These are phyloP conservation scores for Lobosporangium transversale DNA, from an alignment of 192 early-diverging fungal genomes.

Conservation along the genomic window DNA sequence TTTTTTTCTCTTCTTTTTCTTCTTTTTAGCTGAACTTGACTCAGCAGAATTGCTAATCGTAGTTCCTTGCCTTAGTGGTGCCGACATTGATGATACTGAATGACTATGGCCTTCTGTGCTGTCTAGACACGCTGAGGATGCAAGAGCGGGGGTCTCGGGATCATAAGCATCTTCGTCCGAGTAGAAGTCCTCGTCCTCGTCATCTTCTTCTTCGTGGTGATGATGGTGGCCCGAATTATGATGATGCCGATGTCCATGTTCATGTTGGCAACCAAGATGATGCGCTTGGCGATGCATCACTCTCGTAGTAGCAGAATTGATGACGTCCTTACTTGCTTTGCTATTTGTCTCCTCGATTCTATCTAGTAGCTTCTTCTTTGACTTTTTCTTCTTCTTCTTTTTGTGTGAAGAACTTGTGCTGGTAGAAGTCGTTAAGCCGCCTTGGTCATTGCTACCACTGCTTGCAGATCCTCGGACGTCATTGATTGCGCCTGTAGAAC, in stretches of 20 bases:
- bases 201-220: conserved; percentile 50
- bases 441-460: too few relatives aligned
- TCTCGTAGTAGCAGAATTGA: neutral
- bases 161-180: conserved; percentile 60
- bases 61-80: neutral
- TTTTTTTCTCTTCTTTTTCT: conserved; percentile 66
- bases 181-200: conserved; percentile 56
- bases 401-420: conserved; percentile 16
- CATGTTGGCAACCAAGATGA: conserved; percentile 39
- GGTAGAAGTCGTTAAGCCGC: conserved; percentile 1
- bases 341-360: conserved; percentile 38
- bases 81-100: conserved; percentile 8
- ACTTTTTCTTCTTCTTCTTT: conserved; percentile 48
- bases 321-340: conserved; percentile 6
- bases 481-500: conserved; percentile 1
- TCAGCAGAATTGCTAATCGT: neutral
- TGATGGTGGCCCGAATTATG: conserved; percentile 37
- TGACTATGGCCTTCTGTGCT: conserved; percentile 13
- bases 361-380: conserved; percentile 39
- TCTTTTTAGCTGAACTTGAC: conserved; percentile 52
- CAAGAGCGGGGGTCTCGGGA: conserved; percentile 52
- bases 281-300: conserved; percentile 4
- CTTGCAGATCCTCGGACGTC: neutral
- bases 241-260: conserved; percentile 28
- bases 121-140: conserved; percentile 16